Conservation (phyloP, 352 stramenopile genomes). For the Globisporangium orthogonon region DNA sequence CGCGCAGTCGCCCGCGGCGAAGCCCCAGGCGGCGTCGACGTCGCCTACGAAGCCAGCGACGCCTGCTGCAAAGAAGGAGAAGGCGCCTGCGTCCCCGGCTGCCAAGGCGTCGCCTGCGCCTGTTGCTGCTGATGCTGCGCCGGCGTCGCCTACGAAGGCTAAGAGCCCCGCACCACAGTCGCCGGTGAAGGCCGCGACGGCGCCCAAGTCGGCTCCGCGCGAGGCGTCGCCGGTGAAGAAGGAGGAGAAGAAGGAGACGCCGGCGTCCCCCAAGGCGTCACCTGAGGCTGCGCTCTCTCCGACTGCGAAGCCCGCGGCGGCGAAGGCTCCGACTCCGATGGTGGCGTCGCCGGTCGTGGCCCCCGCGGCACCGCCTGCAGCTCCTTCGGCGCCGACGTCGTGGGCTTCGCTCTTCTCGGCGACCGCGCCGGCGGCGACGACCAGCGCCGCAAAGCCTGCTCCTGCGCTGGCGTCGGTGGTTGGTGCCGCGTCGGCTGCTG, state of each 20-base stretch:
- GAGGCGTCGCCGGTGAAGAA: slow-evolving; percentile 19
- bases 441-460: slow-evolving; percentile 3
- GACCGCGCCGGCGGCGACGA: slow-evolving; percentile 10
- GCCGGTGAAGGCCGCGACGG: slow-evolving; percentile 10
- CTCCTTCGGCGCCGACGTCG: slow-evolving; percentile 31
- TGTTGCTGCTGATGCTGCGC: slow-evolving; percentile 10
- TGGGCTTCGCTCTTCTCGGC: slow-evolving; percentile 49
- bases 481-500: slow-evolving; percentile 19
- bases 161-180: slow-evolving; percentile 13
- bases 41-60: slow-evolving; percentile 19
- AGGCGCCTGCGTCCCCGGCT: slow-evolving; percentile 21
- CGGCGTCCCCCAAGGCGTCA: slow-evolving; percentile 13
- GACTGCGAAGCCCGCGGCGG: neutral
- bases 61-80: slow-evolving; percentile 6
- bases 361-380: slow-evolving; percentile 11
- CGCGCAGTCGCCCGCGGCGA: slow-evolving; percentile 16
- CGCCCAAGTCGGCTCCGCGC: slow-evolving; percentile 12
- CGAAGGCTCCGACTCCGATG: slow-evolving; percentile 3
- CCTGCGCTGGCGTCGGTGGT: slow-evolving; percentile 11
- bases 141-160: slow-evolving; percentile 11
- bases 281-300: neutral
- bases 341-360: slow-evolving; percentile 12
- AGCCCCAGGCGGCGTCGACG: neutral
- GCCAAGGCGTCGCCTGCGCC: slow-evolving; percentile 14
- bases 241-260: slow-evolving; percentile 8